These are phyloP conservation scores for Metarhizium robertsii DNA, from an alignment of 2,329 filamentous ascomycete species.

Conservation along the genomic window DNA sequence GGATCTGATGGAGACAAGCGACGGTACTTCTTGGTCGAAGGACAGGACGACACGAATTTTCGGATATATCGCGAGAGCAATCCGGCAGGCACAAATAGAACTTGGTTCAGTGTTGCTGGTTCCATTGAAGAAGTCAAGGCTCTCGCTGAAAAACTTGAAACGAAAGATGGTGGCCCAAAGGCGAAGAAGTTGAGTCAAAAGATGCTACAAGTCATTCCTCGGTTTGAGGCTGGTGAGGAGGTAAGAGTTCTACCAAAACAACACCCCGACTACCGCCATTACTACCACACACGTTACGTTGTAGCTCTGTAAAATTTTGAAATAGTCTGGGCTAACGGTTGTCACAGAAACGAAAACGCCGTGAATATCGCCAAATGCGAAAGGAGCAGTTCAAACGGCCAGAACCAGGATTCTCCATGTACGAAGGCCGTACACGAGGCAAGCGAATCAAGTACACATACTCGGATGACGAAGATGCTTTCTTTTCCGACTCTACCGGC, in stretches of 20 bases:
- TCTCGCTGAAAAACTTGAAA: slow-evolving; percentile 67
- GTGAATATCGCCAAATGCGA: slow-evolving; percentile 80
- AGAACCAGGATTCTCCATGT: slow-evolving; percentile 83
- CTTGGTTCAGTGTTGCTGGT: slow-evolving; percentile 90
- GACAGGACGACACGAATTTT: slow-evolving; percentile 87
- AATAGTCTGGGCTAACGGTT: slow-evolving; percentile 8
- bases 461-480: slow-evolving; percentile 75
- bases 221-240: slow-evolving; percentile 90
- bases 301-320: neutral
- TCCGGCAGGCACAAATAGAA: slow-evolving; percentile 61
- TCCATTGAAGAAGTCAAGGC: slow-evolving; percentile 75
- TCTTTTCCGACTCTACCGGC: slow-evolving; percentile 51
- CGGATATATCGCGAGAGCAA: slow-evolving; percentile 92
- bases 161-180: slow-evolving; percentile 69
- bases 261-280: too few relatives aligned
- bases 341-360: slow-evolving; percentile 73
- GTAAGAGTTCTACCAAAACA: slow-evolving; percentile 35
- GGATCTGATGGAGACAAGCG: slow-evolving; percentile 83
- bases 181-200: slow-evolving; percentile 69
- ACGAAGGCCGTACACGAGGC: slow-evolving; percentile 90
- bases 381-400: slow-evolving; percentile 82
- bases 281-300: neutral
- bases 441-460: slow-evolving; percentile 97
- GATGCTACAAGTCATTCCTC: slow-evolving; percentile 70
- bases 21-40: slow-evolving; percentile 89